These are phyloP conservation scores for Coprinellus micaceus DNA, from an alignment of 768 basidiomycete species.

Conservation along the genomic window DNA sequence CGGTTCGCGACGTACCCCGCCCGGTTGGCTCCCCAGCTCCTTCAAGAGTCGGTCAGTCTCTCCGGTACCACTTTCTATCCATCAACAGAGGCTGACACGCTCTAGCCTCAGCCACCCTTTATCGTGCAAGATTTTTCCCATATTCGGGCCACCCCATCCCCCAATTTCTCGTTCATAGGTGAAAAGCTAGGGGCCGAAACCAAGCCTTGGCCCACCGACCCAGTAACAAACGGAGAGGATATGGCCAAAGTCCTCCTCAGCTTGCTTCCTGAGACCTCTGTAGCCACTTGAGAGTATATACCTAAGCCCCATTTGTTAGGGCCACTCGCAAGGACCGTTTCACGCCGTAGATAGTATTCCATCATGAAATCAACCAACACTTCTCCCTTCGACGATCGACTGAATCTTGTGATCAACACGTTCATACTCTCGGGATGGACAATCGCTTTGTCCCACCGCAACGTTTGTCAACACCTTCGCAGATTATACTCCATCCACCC, in stretches of 20 bases:
- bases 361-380: too few species aligned
- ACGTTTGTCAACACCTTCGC: too few species aligned
- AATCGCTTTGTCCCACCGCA: too few species aligned
- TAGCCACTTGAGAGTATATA: neutral
- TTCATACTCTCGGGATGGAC: too few species aligned
- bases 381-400: too few species aligned
- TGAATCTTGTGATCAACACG: too few species aligned
- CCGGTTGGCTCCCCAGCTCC: conserved; percentile 17
- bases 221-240: conserved; percentile 9
- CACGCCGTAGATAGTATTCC: too few species aligned
- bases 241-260: conserved; percentile 11
- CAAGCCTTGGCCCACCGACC: conserved; percentile 21
- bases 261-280: conserved; percentile 10
- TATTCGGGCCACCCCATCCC: conserved; percentile 70
- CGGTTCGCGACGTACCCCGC: conserved; percentile 64
- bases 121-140: conserved; percentile 83
- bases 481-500: too few species aligned
- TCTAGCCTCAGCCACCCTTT: conserved; percentile 36
- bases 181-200: conserved; percentile 14
- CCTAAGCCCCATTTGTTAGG: neutral
- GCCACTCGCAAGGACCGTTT: too few species aligned
- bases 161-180: conserved; percentile 58
- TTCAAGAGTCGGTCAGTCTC: conserved; percentile 14
- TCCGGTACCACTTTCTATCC: too few species aligned
- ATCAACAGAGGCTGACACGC: neutral